Evolutionary conservation across 805 yeast genomes (phyloP).

Genomic region (Ogataea wickerhamii): DNA sequence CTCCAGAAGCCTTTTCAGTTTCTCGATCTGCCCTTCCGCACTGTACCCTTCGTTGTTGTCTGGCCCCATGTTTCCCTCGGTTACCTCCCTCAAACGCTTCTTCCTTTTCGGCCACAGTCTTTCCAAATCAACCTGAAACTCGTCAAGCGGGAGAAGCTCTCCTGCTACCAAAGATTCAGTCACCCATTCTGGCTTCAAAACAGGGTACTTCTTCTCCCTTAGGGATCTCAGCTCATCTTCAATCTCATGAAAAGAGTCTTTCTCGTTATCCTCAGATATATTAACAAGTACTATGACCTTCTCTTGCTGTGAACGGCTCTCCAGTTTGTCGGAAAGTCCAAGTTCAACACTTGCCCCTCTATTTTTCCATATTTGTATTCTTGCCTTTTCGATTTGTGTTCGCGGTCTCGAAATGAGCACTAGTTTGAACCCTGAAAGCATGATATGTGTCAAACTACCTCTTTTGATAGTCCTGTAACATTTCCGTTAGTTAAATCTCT

Average conservation of each 20-base stretch:
- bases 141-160: conserved; percentile 7
- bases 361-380: conserved; percentile 22
- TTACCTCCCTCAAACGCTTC: not conserved
- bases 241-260: not conserved
- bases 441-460: no score
- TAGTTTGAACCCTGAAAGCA: conserved; percentile 17
- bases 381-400: conserved; percentile 14
- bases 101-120: conserved; percentile 11
- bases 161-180: conserved; percentile 10
- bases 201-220: not conserved
- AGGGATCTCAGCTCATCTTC: not conserved
- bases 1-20: conserved; percentile 5
- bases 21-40: not conserved
- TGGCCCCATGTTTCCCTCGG: not conserved
- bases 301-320: not conserved
- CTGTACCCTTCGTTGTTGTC: not conserved
- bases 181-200: conserved; percentile 15
- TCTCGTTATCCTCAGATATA: conserved; percentile 3
- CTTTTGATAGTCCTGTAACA: no score
- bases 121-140: conserved; percentile 6
- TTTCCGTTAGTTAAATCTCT: no score
- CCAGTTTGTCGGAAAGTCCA: conserved; percentile 3
- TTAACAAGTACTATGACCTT: conserved; percentile 8
- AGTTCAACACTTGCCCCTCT: conserved; percentile 26
- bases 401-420: conserved; percentile 19